phyloP scores from a whole-genome alignment of 345 rosid genomes.

The Eucalyptus regnans region DNA sequence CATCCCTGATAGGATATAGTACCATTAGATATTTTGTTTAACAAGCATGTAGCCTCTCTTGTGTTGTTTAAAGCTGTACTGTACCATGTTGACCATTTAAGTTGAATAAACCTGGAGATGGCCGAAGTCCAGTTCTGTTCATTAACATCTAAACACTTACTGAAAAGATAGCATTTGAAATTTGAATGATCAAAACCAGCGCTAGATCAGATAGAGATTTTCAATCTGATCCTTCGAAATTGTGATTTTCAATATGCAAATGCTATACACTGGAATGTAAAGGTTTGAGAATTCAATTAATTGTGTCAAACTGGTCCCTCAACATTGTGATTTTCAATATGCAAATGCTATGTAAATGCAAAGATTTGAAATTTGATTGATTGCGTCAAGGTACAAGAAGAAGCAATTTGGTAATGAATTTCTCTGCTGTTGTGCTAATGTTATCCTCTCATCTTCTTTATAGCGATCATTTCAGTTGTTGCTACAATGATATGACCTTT shows the following conservation, averaged over 20 bases:
- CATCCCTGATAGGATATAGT: neutral
- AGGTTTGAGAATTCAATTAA: neutral
- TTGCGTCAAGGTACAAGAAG: neutral
- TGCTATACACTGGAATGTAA: neutral
- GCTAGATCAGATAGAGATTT: neutral
- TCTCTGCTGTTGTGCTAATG: neutral
- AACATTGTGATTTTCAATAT: neutral
- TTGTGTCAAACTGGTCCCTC: neutral
- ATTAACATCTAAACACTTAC: neutral
- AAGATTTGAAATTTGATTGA: neutral
- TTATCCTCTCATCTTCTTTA: neutral
- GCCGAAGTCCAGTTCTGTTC: neutral
- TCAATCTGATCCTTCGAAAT: neutral
- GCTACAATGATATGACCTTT: neutral
- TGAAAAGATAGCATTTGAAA: neutral
- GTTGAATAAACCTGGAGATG: neutral
- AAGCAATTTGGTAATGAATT: neutral
- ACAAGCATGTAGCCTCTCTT: neutral
- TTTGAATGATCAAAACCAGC: neutral
- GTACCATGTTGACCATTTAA: neutral
- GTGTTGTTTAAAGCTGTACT: neutral
- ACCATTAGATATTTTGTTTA: neutral
- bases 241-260: neutral
- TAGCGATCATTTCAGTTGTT: neutral
- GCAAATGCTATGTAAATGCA: neutral